Percentiles rank a stretch among this genome's conserved stretches.
These are phyloP conservation scores for Candolleomyces eurysporus DNA, from an alignment of 768 basidiomycete genomes.

Conservation along the genomic window DNA sequence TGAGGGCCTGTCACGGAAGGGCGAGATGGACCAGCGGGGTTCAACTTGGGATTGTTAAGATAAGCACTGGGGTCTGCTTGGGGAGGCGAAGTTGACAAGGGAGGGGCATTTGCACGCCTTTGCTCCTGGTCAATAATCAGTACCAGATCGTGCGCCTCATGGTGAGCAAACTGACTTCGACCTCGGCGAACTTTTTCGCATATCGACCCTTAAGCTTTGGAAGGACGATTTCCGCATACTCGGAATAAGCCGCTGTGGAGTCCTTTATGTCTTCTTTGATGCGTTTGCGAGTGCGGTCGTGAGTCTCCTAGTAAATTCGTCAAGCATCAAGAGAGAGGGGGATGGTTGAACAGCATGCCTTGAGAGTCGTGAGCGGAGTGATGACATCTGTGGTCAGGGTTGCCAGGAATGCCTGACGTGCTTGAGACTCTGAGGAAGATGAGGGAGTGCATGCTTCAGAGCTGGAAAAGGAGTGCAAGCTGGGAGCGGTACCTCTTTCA, in stretches of 20 bases:
- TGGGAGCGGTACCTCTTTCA: conserved; percentile 57
- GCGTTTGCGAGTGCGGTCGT: conserved; percentile 87
- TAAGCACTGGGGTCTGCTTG: conserved; percentile 28
- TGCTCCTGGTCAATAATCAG: conserved; percentile 50
- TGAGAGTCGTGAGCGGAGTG: conserved; percentile 61
- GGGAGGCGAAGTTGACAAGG: conserved; percentile 30
- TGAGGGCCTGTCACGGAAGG: conserved; percentile 69
- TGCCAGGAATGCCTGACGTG: conserved; percentile 73
- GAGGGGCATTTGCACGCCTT: conserved; percentile 46
- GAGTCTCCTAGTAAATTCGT: conserved; percentile 63
- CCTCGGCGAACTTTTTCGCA: conserved; percentile 81
- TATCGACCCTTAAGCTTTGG: conserved; percentile 82
- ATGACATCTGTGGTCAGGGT: conserved; percentile 76
- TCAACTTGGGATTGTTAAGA: conserved; percentile 41
- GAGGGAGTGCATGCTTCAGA: neutral
- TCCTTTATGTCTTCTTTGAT: conserved; percentile 90
- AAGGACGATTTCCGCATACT: conserved; percentile 76
- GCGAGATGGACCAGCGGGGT: conserved; percentile 43
- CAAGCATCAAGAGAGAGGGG: conserved; percentile 1
- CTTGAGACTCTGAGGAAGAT: conserved; percentile 64
- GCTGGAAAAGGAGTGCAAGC: conserved; percentile 13
- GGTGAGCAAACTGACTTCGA: conserved; percentile 56
- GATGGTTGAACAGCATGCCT: conserved; percentile 40
- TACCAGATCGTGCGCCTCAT: neutral
- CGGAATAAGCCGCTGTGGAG: conserved; percentile 71